Conservation (phyloP, 208 protist genomes). For the Trichomonas tenax region DNA sequence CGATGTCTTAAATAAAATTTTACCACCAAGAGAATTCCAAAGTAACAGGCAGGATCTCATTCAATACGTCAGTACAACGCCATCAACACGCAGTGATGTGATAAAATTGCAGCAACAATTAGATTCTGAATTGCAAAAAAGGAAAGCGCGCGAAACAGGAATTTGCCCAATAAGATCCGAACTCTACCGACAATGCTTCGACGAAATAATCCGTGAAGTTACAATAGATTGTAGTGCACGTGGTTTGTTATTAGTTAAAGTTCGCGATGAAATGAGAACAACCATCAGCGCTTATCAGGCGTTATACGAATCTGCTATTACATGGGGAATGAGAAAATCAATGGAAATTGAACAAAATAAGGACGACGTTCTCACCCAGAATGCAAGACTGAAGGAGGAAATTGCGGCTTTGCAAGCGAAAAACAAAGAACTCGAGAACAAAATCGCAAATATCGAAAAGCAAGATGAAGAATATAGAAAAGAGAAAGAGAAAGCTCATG, state of each 20-base stretch:
- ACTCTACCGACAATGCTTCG: constrained; percentile 86
- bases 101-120: constrained; percentile 69
- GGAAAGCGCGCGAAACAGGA: constrained; percentile 73
- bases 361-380: constrained; percentile 21
- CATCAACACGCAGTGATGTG: constrained; percentile 64
- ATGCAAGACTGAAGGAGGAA: not conserved
- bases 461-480: not conserved
- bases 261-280: constrained; percentile 80
- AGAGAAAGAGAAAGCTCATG: constrained; percentile 3
- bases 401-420: not conserved
- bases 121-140: constrained; percentile 58
- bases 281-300: constrained; percentile 61
- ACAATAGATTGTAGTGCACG: constrained; percentile 87
- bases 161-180: constrained; percentile 83
- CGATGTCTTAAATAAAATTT: constrained; percentile 61
- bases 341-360: constrained; percentile 83
- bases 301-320: constrained; percentile 57
- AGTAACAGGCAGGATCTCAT: constrained; percentile 58
- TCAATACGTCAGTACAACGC: constrained; percentile 58
- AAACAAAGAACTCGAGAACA: not conserved
- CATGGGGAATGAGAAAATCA: constrained; percentile 83
- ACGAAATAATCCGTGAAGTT: constrained; percentile 81
- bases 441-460: not conserved
- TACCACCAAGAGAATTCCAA: constrained; percentile 52
- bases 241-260: constrained; percentile 77